Evolutionary conservation across 495 filamentous ascomycete species (phyloP), one percentile per base, ranked within the genome.

Genomic region (Tuber melanosporum): DNA sequence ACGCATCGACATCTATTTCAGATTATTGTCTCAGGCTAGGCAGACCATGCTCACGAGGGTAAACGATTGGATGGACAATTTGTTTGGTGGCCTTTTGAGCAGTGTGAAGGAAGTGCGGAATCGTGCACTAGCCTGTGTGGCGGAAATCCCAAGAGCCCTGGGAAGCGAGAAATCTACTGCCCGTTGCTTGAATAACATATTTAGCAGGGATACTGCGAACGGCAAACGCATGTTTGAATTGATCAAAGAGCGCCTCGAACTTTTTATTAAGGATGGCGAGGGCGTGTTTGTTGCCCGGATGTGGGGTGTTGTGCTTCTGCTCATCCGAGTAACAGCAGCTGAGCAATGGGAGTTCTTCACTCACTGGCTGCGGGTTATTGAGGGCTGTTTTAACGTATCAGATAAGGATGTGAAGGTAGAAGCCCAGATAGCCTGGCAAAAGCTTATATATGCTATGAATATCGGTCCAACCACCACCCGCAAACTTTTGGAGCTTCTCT

Each of bases 401-500:
- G 92, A 97, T 76, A 84, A 87, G 1, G 85, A 88, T 1, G 91
- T 92, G 72, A 94, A 91, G 79, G 85, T 89, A 8, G 90, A 94
- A 76, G 93, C 94, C 39, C 92, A 93, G 76, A 83, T 90, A 41
- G 93, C 93, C 10, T 98, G 94, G 93, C 92, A 91, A 80, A 90
- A 91, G 62, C 88, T 98, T 57, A 88, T 97, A 70, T 95, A 90
- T 79, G 89, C 89, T 22, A 85, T 92, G 70, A 87, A 89, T 71
- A 87, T 90, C 2, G 88, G 90, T 74, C 88, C 90, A 71, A 85
- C 87, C 3, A 92, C 92, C 0, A 86, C 88, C 43, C 84, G 82
- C 2, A 88, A 86, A 41, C 86, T 92, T 74, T 83, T 94, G 19
- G 87, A 86, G 10, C 92, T 92, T 79, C 86, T 98, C 2, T 88